A percentile compares a stretch with the other conserved stretches of the same genome.
These are phyloP conservation scores for Oidium heveae DNA, from an alignment of 2,329 filamentous ascomycete species.

Conservation along the genomic window DNA sequence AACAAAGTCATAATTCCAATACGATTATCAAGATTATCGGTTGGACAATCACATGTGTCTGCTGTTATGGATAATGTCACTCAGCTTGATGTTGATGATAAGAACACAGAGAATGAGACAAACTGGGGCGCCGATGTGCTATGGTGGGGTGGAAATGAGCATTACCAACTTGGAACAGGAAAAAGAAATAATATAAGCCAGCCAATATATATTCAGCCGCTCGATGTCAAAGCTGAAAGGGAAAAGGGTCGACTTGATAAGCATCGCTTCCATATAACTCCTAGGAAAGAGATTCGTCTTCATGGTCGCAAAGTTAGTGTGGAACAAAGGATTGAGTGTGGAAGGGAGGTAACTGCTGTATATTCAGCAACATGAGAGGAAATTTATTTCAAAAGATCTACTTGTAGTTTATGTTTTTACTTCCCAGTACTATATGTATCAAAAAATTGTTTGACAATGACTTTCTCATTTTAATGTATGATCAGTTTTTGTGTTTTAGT, in stretches of 20 bases:
- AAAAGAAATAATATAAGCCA: slow-evolving; percentile 56
- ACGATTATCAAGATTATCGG: slow-evolving; percentile 42
- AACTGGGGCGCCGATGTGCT: slow-evolving; percentile 77
- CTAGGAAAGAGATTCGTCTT: slow-evolving; percentile 41
- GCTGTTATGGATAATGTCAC: slow-evolving; percentile 68
- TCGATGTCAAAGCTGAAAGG: slow-evolving; percentile 39
- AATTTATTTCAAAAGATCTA: background rate
- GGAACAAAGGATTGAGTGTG: slow-evolving; percentile 76
- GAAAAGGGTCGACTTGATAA: slow-evolving; percentile 37
- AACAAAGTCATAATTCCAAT: slow-evolving; percentile 48
- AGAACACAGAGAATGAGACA: slow-evolving; percentile 36
- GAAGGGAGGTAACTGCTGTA: slow-evolving; percentile 55
- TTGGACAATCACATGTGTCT: slow-evolving; percentile 57
- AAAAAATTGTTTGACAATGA: background rate
- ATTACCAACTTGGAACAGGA: slow-evolving; percentile 78
- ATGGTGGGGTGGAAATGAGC: slow-evolving; percentile 89
- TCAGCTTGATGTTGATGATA: slow-evolving; percentile 22
- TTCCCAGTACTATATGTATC: background rate
- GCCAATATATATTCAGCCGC: slow-evolving; percentile 54
- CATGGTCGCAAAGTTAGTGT: slow-evolving; percentile 46
- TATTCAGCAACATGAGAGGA: slow-evolving; percentile 32
- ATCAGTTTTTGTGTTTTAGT: no score
- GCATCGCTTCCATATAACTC: slow-evolving; percentile 61
- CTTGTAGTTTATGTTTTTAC: background rate
- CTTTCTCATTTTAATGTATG: no score